Conservation (phyloP, 352 stramenopile species). For the Discostella stelligera region DNA sequence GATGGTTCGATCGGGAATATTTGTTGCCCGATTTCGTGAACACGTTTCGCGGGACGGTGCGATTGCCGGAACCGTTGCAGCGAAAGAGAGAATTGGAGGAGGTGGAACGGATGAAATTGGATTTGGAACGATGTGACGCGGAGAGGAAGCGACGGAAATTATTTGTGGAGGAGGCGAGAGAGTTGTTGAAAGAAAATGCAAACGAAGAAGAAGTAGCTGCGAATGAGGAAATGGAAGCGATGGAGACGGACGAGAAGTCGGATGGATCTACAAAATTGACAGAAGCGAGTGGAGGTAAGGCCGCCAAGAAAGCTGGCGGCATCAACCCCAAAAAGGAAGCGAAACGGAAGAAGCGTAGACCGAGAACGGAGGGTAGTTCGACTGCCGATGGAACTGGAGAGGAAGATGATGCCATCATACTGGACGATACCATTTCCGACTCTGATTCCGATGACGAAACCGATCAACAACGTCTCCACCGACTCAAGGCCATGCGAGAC, state of each 20-base stretch:
- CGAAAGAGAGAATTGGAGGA: slow-evolving; percentile 36
- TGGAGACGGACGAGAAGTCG: not conserved
- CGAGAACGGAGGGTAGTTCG: slow-evolving; percentile 33
- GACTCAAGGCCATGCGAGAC: slow-evolving; percentile 55
- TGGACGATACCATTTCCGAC: slow-evolving; percentile 36
- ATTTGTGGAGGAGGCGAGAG: slow-evolving; percentile 21
- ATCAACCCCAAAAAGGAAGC: slow-evolving; percentile 3
- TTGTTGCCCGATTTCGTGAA: slow-evolving; percentile 73
- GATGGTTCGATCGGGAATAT: slow-evolving; percentile 72
- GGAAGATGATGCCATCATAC: slow-evolving; percentile 32
- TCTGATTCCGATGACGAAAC: slow-evolving; percentile 64
- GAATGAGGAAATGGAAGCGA: slow-evolving; percentile 4
- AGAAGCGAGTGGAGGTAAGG: slow-evolving; percentile 1
- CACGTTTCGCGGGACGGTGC: slow-evolving; percentile 49
- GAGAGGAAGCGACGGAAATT: slow-evolving; percentile 17
- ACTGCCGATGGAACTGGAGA: slow-evolving; percentile 3
- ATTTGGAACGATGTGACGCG: slow-evolving; percentile 23
- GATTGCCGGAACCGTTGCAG: slow-evolving; percentile 53
- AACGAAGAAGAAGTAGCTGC: slow-evolving; percentile 25
- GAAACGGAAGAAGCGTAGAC: slow-evolving; percentile 33
- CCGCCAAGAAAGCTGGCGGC: not conserved
- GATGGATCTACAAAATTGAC: not conserved
- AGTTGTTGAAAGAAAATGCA: slow-evolving; percentile 27
- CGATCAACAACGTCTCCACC: slow-evolving; percentile 51
- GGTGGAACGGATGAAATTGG: slow-evolving; percentile 28